These are phyloP conservation scores for Colletotrichum musicola DNA, from an alignment of 2,329 filamentous ascomycete genomes.

Conservation along the genomic window DNA sequence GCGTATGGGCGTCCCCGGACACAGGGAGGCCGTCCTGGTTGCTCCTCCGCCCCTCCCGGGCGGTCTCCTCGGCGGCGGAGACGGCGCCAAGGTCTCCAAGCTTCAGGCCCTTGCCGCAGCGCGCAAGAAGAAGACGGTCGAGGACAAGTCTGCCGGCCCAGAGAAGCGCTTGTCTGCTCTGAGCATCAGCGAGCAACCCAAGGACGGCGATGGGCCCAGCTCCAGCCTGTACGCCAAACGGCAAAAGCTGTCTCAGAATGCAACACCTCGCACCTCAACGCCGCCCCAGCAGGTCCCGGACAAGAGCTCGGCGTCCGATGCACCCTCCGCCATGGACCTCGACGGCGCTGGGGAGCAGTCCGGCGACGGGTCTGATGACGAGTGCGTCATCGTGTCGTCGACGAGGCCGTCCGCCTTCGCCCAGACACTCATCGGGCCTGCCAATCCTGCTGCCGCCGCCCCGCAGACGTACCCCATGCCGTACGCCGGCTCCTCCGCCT, in stretches of 20 bases:
- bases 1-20: conserved; percentile 80
- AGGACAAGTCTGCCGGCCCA: conserved; percentile 45
- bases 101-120: conserved; percentile 90
- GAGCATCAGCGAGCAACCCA: conserved; percentile 40
- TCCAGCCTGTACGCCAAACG: conserved; percentile 41
- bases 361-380: conserved; percentile 24
- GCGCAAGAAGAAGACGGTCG: conserved; percentile 79
- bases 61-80: conserved; percentile 83
- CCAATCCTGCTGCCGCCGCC: conserved; percentile 41
- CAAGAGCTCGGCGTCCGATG: background rate
- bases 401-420: conserved; percentile 68
- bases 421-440: conserved; percentile 62
- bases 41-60: conserved; percentile 65
- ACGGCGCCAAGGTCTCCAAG: conserved; percentile 83
- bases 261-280: conserved; percentile 22
- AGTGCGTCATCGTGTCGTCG: conserved; percentile 40
- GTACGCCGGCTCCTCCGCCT: conserved; percentile 62
- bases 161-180: conserved; percentile 47
- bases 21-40: conserved; percentile 75
- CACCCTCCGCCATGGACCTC: conserved; percentile 27
- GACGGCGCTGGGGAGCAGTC: conserved; percentile 3
- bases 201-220: conserved; percentile 37
- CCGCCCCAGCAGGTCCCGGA: background rate
- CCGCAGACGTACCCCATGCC: conserved; percentile 58
- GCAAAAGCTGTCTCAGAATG: conserved; percentile 41